phyloP scores from a whole-genome alignment of 768 basidiomycete species.

The Lentinula raphanica region DNA sequence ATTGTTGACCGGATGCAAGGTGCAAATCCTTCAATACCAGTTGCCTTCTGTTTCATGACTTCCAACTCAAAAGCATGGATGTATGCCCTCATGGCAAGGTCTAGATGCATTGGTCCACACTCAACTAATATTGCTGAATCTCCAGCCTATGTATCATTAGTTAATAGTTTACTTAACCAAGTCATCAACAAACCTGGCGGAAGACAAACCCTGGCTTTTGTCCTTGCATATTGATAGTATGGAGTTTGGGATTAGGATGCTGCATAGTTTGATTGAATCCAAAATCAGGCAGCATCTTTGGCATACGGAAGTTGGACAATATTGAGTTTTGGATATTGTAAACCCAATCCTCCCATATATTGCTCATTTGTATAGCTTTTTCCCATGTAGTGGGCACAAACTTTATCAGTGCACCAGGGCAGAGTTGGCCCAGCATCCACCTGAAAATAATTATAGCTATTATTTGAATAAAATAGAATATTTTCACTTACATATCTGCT shows the following conservation, averaged over 20 bases:
- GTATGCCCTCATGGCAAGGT: conserved; percentile 48
- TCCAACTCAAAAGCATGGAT: conserved; percentile 51
- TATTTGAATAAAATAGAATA: neutral
- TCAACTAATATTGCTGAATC: conserved; percentile 61
- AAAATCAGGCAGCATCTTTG: neutral
- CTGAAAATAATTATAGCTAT: conserved; percentile 19
- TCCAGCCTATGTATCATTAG: conserved; percentile 45
- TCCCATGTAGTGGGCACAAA: conserved; percentile 48
- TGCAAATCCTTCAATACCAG: conserved; percentile 37
- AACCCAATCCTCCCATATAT: neutral
- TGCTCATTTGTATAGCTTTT: conserved; percentile 26
- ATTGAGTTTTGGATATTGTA: neutral
- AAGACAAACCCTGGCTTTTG: conserved; percentile 35
- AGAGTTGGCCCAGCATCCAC: conserved; percentile 67
- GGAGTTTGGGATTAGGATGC: conserved; percentile 30
- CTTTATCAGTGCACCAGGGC: conserved; percentile 47
- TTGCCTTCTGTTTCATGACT: conserved; percentile 24
- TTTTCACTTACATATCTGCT: conserved; percentile 39
- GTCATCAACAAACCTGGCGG: conserved; percentile 49
- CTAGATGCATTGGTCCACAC: conserved; percentile 50
- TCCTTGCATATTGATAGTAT: conserved; percentile 17
- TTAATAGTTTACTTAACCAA: neutral
- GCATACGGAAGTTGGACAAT: neutral
- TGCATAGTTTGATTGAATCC: conserved; percentile 10
- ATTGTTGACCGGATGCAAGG: conserved; percentile 56